These are phyloP conservation scores for Farysia itapuensis DNA, from an alignment of 1,284 basidiomycete species.

Conservation along the genomic window DNA sequence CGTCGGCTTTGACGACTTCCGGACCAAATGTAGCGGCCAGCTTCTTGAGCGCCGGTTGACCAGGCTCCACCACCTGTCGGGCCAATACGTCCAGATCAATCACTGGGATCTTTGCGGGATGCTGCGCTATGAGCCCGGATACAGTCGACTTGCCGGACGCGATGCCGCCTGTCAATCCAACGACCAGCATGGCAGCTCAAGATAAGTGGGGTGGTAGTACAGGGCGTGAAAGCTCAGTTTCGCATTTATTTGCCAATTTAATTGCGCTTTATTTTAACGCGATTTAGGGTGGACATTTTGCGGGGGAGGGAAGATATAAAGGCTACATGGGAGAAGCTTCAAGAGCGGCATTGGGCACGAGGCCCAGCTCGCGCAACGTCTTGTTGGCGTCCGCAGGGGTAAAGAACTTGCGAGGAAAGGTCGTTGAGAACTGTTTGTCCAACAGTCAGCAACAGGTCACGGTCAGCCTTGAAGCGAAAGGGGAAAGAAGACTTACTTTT, in stretches of 20 bases:
- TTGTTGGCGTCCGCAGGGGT: constrained; percentile 39
- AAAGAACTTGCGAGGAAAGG: constrained; percentile 55
- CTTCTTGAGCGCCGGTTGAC: constrained; percentile 71
- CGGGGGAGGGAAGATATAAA: too few relatives aligned
- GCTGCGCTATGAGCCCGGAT: constrained; percentile 70
- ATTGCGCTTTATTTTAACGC: too few relatives aligned
- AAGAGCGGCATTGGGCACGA: constrained; percentile 56
- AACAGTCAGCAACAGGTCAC: neutral
- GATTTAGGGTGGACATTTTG: too few relatives aligned
- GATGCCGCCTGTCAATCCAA: constrained; percentile 94
- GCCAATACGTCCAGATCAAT: constrained; percentile 92
- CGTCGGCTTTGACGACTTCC: constrained; percentile 70
- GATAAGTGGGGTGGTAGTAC: too few relatives aligned
- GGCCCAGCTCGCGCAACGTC: constrained; percentile 53
- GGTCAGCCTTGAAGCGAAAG: neutral
- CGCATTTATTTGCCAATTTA: too few relatives aligned
- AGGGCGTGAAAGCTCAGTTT: too few relatives aligned
- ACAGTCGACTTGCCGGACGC: constrained; percentile 87
- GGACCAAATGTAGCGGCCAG: constrained; percentile 75
- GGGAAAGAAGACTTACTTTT: constrained; percentile 26
- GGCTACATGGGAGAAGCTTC: constrained; percentile 38
- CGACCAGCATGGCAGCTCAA: constrained; percentile 68
- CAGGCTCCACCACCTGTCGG: constrained; percentile 81
- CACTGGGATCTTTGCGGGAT: constrained; percentile 69
- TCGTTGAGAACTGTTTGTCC: constrained; percentile 55